Evolutionary conservation across 1,284 basidiomycete genomes (phyloP), one percentile per base, ranked within the genome.

Genomic region (Rhodotorula sp.): DNA sequence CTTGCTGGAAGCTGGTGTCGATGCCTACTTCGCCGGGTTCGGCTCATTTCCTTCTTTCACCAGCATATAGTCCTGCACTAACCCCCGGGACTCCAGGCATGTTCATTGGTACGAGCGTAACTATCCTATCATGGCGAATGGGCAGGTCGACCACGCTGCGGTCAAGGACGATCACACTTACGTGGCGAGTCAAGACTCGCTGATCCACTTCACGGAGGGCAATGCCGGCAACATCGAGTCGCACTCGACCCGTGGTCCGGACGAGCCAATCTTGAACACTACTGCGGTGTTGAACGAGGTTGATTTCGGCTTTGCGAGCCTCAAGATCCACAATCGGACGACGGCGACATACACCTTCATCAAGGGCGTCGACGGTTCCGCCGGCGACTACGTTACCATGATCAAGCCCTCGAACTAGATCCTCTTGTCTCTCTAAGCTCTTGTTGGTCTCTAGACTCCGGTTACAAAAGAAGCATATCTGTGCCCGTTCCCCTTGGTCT

Each of bases 191-290:
- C n/a, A 43, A 23, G 23, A 23, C 14, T 59, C 58, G 26, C 38
- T 59, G 12, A 59, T 59, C n/a, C 58, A 59, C 58, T 15, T 59
- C 38, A 47, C n/a, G 23, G 38, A 59, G 38, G 58, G 58, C 38
- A 59, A 59, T 43, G 58, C 58, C 38, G 58, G 58, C 21, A 59
- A 59, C 38, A 8, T 59, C 58, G 58, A 59, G 58, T n/a, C 21
- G 12, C 58, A 59, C 58, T 47, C 58, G 38, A 45, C 38, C 4
- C 38, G 47, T 21, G 56, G 34, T 14, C n/a, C n/a, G 19, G 26
- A 45, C 21, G 5, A 38, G 31, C 56, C 56, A 43, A 38, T 59
- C 23, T 43, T 59, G 3, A 59, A 59, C 14, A 45, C 43, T 10
- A 59, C 58, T 15, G 58, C 58, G 5, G 58, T 45, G 10, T 23